Base-by-base conservation (phyloP, 495 filamentous ascomycete genomes). In the Xylaria flabelliformis region DNA sequence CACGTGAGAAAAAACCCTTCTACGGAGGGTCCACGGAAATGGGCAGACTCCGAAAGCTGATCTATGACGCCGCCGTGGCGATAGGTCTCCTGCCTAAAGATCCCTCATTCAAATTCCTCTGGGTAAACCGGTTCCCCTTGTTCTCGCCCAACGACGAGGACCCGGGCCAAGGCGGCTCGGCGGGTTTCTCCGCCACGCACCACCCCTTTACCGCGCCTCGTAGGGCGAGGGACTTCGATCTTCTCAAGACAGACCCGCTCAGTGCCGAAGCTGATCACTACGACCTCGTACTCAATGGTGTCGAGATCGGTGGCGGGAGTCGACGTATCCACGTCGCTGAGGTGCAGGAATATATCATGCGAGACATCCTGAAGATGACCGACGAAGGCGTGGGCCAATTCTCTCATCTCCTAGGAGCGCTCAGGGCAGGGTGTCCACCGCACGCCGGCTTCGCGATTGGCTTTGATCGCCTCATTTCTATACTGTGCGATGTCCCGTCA, bases 161-260 rank as follows among this genome's bases (percentile, higher is more conserved):
- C 39, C 92, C 94, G 6, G 94, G 94, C 4, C 95, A 97, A 80
- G 92, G 91, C 39, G 95, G 94, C 21, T 78, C 82, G 13, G 89
- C 95, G 0, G 94, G 94, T 4, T 86, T 98, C 78, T 89, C 90
- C 19, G 91, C 96, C 8, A 98, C 95, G 0, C 96, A 99, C 74
- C 96, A 99, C 80, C 96, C 97, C 1, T 99, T 99, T 81, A 99
- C 96, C 4, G 92, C 97, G 0, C 96, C 97, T 0, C 89, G 91
- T 66, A 86, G 89, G 7, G 74, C 86, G 15, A 82, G 84, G 15
- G 97, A 98, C 76, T 88, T 97, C 36, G 90, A 93, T 55, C 78
- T 94, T 2, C 88, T 98, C 12, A 81, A 87, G 24, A 90, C 88
- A 6, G 85, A 94, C 66, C 97, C 96, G 2, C 84, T 91, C 12